Conservation (phyloP, 2,329 filamentous ascomycete species). For the Neofusicoccum sp. region DNA sequence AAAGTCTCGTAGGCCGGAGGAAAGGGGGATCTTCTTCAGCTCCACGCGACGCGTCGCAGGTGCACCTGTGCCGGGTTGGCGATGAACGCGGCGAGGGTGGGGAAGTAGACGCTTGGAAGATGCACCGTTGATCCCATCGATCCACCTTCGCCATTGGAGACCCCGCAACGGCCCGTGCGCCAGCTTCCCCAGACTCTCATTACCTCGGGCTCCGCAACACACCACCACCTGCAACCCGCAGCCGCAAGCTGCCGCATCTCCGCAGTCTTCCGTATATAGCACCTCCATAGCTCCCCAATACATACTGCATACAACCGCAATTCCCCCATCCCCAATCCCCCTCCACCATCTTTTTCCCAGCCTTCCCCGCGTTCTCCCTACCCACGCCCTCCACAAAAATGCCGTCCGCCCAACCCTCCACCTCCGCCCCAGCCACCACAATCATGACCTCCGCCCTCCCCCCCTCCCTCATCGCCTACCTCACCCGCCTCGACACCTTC, state of each 20-base stretch:
- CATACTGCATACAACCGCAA: no score
- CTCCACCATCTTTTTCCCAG: background rate
- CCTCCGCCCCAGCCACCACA: background rate
- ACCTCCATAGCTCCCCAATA: background rate
- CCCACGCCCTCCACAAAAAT: background rate
- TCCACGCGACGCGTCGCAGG: no score
- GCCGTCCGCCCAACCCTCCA: background rate
- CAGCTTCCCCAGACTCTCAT: background rate
- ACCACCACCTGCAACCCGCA: background rate
- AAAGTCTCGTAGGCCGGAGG: no score
- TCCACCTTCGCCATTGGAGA: background rate
- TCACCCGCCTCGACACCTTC: slow-evolving; percentile 56
- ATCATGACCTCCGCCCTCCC: slow-evolving; percentile 58
- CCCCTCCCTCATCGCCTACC: slow-evolving; percentile 47
- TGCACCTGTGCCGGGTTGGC: slow-evolving; percentile 26
- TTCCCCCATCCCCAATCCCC: background rate
- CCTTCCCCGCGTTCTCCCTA: background rate
- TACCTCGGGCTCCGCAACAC: slow-evolving; percentile 8
- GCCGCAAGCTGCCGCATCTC: background rate
- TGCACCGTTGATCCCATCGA: background rate
- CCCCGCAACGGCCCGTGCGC: slow-evolving; percentile 6
- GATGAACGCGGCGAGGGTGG: slow-evolving; percentile 32
- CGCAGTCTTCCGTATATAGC: background rate
- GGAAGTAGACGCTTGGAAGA: slow-evolving; percentile 29
- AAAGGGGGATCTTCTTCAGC: no score